phyloP scores from a whole-genome alignment of 2,329 filamentous ascomycete genomes.

The Dactylellina drechsleri region DNA sequence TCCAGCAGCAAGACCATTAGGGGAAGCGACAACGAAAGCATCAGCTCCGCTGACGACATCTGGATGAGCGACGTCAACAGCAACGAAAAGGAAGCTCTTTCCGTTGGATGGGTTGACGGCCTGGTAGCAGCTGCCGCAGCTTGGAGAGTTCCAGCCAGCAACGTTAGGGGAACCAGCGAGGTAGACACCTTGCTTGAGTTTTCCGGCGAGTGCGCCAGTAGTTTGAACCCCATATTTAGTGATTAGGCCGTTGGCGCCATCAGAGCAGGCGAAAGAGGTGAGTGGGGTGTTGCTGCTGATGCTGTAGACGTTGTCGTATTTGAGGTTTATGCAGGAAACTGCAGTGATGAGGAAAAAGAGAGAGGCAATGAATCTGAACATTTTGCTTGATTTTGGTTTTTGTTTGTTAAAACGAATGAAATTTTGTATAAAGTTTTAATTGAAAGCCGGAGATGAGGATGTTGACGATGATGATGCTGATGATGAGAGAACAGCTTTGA shows the following conservation, averaged over 20 bases:
- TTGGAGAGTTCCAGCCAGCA: slow-evolving; percentile 67
- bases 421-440: slow-evolving; percentile 10
- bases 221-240: slow-evolving; percentile 14
- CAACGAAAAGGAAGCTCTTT: slow-evolving; percentile 20
- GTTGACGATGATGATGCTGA: too few relatives aligned
- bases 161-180: slow-evolving; percentile 69
- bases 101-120: slow-evolving; percentile 59
- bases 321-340: slow-evolving; percentile 21
- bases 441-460: not conserved
- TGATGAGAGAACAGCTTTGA: too few relatives aligned
- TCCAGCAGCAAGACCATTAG: slow-evolving; percentile 8
- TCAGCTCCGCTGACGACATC: slow-evolving; percentile 12
- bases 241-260: slow-evolving; percentile 37
- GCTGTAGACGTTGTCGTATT: slow-evolving; percentile 35
- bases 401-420: slow-evolving; percentile 3
- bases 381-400: slow-evolving; percentile 13
- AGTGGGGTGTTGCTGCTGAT: slow-evolving; percentile 2
- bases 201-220: slow-evolving; percentile 7
- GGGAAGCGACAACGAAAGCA: slow-evolving; percentile 12
- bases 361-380: slow-evolving; percentile 24
- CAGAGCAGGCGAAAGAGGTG: slow-evolving; percentile 36
- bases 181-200: slow-evolving; percentile 56
- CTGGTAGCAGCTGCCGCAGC: slow-evolving; percentile 71
- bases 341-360: slow-evolving; percentile 33
- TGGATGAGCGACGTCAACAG: slow-evolving; percentile 17